Evolutionary conservation across 139 green algal species (phyloP).

Genomic region (Yamagishiella unicocca): DNA sequence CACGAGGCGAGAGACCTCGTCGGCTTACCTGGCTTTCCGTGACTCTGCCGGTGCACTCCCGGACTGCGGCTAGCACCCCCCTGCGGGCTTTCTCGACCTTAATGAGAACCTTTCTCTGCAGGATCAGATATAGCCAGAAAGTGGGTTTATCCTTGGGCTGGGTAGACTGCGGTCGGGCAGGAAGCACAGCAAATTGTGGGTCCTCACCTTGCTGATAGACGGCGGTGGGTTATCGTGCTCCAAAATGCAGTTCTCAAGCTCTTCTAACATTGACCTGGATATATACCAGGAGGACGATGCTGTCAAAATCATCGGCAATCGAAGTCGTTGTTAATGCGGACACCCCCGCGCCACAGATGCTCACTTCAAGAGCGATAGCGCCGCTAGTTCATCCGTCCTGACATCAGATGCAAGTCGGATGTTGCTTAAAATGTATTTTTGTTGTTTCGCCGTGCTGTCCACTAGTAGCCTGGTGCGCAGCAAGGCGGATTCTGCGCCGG

Average conservation of each 20-base stretch:
- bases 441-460: background rate
- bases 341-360: background rate
- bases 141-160: background rate
- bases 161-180: background rate
- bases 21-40: conserved; percentile 7
- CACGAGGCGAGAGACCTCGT: too few species aligned
- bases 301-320: background rate
- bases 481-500: background rate
- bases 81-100: conserved; percentile 7
- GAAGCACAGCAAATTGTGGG: too few species aligned
- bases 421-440: background rate
- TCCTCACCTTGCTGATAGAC: background rate
- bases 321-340: background rate
- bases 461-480: background rate
- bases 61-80: background rate
- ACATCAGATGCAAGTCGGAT: background rate
- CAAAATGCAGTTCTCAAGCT: background rate
- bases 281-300: too few species aligned
- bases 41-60: background rate
- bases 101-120: conserved; percentile 5
- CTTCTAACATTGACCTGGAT: conserved; percentile 1
- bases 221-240: conserved; percentile 6
- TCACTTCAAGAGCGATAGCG: background rate
- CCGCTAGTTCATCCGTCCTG: background rate
- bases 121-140: background rate